Evolutionary conservation across 345 rosid genomes (phyloP).

Genomic region (Melastoma malabathricum): DNA sequence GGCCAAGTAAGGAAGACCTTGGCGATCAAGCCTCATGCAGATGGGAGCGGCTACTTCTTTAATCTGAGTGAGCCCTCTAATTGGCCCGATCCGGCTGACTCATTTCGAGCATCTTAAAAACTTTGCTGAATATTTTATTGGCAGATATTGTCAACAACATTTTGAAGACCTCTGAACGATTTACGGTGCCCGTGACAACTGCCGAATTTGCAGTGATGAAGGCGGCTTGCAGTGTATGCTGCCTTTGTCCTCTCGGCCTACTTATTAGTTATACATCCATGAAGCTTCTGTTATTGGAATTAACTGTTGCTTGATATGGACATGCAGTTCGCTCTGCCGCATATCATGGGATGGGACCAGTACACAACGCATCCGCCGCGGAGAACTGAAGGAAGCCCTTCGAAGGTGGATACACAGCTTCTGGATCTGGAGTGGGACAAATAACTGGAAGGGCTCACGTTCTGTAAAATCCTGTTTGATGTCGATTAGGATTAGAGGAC

Average conservation of each 20-base stretch:
- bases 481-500: too few relatives aligned
- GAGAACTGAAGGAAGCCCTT: constrained; percentile 11
- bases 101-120: too few relatives aligned
- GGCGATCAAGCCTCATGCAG: constrained; percentile 47
- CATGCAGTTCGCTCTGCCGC: constrained; percentile 82
- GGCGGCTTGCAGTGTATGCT: constrained; percentile 76
- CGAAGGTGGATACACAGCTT: constrained; percentile 24
- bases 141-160: constrained; percentile 69
- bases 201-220: constrained; percentile 85
- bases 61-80: constrained; percentile 51
- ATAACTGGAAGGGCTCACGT: constrained; percentile 16
- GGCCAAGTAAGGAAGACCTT: constrained; percentile 93
- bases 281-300: not conserved
- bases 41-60: constrained; percentile 58
- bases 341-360: constrained; percentile 82
- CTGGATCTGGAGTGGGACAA: constrained; percentile 63
- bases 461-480: not conserved
- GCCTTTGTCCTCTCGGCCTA: not conserved
- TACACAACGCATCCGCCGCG: constrained; percentile 18
- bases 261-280: not conserved
- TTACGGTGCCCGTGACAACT: constrained; percentile 54
- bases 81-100: not conserved
- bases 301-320: not conserved
- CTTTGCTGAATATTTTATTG: constrained; percentile 5
- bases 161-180: constrained; percentile 40